Base-by-base conservation (phyloP, 768 basidiomycete genomes). In the Lentinula edodes region DNA sequence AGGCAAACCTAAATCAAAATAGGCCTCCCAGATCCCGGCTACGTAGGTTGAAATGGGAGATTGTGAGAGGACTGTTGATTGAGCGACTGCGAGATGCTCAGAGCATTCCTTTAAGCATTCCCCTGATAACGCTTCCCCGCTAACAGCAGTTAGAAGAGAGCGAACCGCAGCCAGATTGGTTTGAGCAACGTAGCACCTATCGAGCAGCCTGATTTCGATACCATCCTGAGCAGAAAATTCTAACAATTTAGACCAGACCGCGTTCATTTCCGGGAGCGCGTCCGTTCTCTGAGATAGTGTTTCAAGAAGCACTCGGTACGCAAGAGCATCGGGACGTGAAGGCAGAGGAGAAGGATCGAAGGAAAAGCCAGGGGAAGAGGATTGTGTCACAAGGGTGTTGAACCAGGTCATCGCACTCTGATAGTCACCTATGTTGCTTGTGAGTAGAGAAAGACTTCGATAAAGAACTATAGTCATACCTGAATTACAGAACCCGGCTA, bases 341-440 rank as follows among this genome's bases (percentile, higher is more conserved):
- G 84, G 78, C 0, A 70, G 70, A 9, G 69, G 72, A 6, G 79
- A 70, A 1, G 84, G 72, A 54, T 80, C 73, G 64, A 75, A 82
- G 1, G 78, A 78, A 63, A 77, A 59, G 15, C 60, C 60, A 2
- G 67, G 69, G 65, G 60, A 66, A 28, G 46, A 67, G 68, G 62
- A 71, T 61, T 85, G 81, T 32, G 72, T 69, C 51, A 89, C 72
- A 35, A 93, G 76, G 52, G 83, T 80, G 45, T 86, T 77, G 66
- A 89, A 91, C 93, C 93, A 95, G 5, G 75, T 70, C 46, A 87
- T 66, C 0, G 91, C 91, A 0, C 83, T 86, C 2, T 74, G 65
- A 5, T 87, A 67, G 67, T 95, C 93, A 12, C 82, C 45, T 46
- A 1, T 46, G 13, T 16, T 13, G 8, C 15, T 46, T 6, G 20